Evolutionary conservation across 176 grass and related monocot genomes (phyloP).

Genomic region (Chrysopogon serrulatus): DNA sequence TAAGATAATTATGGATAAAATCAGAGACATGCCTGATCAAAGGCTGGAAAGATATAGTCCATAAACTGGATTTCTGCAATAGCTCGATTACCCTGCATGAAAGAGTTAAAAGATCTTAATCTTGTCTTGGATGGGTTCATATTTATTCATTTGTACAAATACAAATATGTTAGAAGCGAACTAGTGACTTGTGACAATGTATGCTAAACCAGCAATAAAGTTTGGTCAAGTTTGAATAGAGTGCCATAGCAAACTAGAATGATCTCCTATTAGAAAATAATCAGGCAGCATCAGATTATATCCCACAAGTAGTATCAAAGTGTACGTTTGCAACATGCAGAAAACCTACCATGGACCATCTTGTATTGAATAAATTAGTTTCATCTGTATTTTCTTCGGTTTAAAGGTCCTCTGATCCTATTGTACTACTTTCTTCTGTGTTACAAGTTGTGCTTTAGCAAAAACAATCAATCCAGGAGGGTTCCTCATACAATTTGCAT

Average conservation of each 20-base stretch:
- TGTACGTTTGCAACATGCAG: not conserved
- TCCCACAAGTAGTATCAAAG: not conserved
- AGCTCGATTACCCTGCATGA: constrained; percentile 76
- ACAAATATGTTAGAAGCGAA: not conserved
- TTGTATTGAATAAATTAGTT: not conserved
- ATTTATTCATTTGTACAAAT: not conserved
- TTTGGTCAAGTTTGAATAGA: not conserved
- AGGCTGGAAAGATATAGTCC: constrained; percentile 97
- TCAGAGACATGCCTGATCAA: constrained; percentile 76
- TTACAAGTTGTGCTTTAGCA: not conserved
- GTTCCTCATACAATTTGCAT: not conserved
- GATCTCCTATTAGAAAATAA: not conserved
- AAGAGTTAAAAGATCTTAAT: not conserved
- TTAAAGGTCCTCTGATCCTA: not conserved
- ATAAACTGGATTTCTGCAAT: constrained; percentile 97
- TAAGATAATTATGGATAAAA: not conserved
- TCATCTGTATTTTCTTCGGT: too few relatives aligned
- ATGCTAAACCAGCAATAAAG: not conserved
- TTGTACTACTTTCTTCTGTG: too few relatives aligned
- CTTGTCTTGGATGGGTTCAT: not conserved
- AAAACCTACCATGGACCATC: not conserved
- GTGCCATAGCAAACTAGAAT: not conserved
- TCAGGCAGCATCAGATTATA: not conserved
- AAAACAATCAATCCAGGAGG: not conserved
- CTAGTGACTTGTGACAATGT: not conserved